Base-by-base conservation (phyloP, 257 asterid species). In the Salvia rosmarinus region DNA sequence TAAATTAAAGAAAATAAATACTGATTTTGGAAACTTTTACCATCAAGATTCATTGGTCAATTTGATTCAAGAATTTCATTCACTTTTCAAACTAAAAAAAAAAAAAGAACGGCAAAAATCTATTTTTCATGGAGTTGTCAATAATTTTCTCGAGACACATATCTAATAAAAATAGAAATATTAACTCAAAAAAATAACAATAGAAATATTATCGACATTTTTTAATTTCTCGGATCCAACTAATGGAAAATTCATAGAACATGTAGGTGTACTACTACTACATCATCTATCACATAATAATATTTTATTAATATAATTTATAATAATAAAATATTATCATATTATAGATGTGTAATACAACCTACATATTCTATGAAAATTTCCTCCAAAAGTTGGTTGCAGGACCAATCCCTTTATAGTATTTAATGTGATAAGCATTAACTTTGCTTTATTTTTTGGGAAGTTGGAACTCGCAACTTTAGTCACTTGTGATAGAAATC, bases 401-500 rank as follows among this genome's bases (percentile, higher is more conserved):
- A 25, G 20, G 64, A 14, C 43, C 64, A 58, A 30, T 58, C 17
- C 30, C 44, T 58, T 57, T 25, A 21, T 23, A 25, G 10, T 25
- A 25, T 25, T 25, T 57, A 57, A 57, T 52, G 3, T 25, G 30
- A 52, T 52, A 5, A 52, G 3, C 10, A 20, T 21, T 21, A 9
- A 9, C 21, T 58, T 58, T 6, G 43, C 64, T 57, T 12, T 30
- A 57, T 30, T 14, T 30, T 32, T 30, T 32, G 64, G 32, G 44
- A n/a, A n/a, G n/a, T n/a, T n/a, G 63, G 63, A 57, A 14, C 63
- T 57, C 63, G 5, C 63, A 57, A 6, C 20, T 25, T 57, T 28
- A 28, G 42, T 57, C 63, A 28, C 11, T 25, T 28, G 42, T 28
- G 42, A 13, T 28, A 28, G 19, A 57, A 57, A 28, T 23, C 63